Percentiles rank a stretch among this genome's conserved stretches.
Conservation (phyloP, 2,329 filamentous ascomycete species). For the Tolypocladium amazonense region DNA sequence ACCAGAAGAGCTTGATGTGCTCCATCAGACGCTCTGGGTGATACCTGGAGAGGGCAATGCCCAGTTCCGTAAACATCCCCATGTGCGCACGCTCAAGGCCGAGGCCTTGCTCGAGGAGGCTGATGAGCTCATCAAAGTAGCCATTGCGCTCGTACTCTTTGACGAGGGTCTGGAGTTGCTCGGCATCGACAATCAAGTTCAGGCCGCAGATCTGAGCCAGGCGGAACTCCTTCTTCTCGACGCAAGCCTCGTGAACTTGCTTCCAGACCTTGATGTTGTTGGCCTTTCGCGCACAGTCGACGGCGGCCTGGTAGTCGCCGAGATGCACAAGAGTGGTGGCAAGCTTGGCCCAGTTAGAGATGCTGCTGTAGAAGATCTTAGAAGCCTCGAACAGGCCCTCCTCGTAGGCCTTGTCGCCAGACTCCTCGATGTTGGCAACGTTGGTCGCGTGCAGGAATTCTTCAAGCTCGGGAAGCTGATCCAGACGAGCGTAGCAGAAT, state of each 20-base stretch:
- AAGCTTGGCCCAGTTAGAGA: constrained; percentile 99
- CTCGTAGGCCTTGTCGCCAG: constrained; percentile 93
- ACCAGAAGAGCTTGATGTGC: constrained; percentile 98
- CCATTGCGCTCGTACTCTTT: constrained; percentile 95
- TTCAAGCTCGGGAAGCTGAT: constrained; percentile 86
- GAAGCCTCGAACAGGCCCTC: constrained; percentile 92
- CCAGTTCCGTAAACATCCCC: constrained; percentile 93
- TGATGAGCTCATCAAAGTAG: constrained; percentile 97
- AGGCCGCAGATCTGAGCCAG: constrained; percentile 97
- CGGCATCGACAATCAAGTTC: constrained; percentile 94
- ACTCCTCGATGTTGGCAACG: constrained; percentile 91
- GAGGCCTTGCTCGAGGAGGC: constrained; percentile 85
- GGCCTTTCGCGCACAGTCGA: constrained; percentile 95
- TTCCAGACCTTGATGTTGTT: constrained; percentile 99
- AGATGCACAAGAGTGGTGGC: constrained; percentile 96
- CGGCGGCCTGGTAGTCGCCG: constrained; percentile 91
- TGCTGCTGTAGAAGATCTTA: constrained; percentile 97
- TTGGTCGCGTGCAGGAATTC: constrained; percentile 92
- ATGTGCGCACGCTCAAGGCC: constrained; percentile 88
- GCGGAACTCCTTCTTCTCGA: constrained; percentile 97
- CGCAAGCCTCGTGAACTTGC: constrained; percentile 92
- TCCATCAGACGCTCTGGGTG: constrained; percentile 96
- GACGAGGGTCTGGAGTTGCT: constrained; percentile 85
- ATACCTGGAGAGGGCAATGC: constrained; percentile 87
- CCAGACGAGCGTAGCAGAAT: constrained; percentile 84